Evolutionary conservation across 176 grass and related monocot species (phyloP).

Genomic region (Ampelocalamus luodianensis): DNA sequence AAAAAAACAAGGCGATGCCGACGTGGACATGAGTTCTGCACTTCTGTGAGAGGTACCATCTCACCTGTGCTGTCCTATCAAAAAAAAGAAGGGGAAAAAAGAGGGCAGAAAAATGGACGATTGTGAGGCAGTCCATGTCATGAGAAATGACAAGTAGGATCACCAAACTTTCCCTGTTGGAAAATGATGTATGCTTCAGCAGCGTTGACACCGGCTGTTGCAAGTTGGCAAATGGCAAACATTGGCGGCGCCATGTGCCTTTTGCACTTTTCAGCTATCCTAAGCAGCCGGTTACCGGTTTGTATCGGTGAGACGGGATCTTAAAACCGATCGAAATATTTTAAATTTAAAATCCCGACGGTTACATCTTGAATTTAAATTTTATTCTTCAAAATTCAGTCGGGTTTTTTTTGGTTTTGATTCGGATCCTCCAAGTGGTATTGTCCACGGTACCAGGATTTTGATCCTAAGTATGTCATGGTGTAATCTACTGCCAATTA

Average conservation of each 20-base stretch:
- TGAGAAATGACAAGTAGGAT: slow-evolving; percentile 38
- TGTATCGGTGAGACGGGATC: no score
- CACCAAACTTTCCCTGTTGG: slow-evolving; percentile 46
- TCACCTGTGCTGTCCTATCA: slow-evolving; percentile 3
- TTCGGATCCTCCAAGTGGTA: no score
- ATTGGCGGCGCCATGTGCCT: background rate
- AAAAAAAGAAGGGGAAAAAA: background rate
- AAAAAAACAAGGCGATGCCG: background rate
- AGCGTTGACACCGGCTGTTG: background rate
- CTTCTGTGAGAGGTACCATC: slow-evolving; percentile 36
- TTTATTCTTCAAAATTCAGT: no score
- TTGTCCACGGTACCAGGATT: no score
- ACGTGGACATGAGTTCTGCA: background rate
- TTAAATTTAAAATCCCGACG: no score
- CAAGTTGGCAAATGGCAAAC: slow-evolving; percentile 21
- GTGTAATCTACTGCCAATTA: background rate
- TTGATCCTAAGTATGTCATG: no score
- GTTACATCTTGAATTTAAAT: no score
- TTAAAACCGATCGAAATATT: no score
- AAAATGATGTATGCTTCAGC: slow-evolving; percentile 36
- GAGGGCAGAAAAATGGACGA: slow-evolving; percentile 31
- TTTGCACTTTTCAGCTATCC: background rate
- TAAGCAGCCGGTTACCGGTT: no score
- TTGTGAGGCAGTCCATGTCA: slow-evolving; percentile 33
- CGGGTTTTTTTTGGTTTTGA: no score